Evolutionary conservation across 768 basidiomycete species (phyloP).

Genomic region (Lentinula sp.): DNA sequence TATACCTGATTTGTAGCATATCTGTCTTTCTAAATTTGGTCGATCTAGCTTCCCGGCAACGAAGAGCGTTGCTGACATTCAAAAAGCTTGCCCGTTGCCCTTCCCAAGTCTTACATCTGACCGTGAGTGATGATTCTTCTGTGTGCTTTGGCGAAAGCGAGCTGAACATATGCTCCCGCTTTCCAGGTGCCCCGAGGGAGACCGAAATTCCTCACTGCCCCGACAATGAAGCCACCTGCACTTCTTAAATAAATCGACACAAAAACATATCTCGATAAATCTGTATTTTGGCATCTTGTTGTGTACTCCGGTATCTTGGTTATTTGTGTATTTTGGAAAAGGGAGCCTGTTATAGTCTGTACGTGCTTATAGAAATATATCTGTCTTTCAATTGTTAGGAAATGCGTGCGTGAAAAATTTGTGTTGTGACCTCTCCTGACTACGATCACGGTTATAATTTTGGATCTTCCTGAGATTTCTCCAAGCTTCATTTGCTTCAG

Average conservation of each 20-base stretch:
- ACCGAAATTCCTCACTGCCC: slow-evolving; percentile 2
- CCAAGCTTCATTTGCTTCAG: no score
- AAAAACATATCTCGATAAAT: no score
- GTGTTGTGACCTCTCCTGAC: no score
- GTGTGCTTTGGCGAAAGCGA: not conserved
- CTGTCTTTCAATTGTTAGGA: not conserved
- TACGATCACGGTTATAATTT: no score
- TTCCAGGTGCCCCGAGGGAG: not conserved
- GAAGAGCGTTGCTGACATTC: slow-evolving; percentile 19
- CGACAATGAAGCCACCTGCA: not conserved
- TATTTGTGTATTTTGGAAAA: not conserved
- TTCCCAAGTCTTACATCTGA: slow-evolving; percentile 19
- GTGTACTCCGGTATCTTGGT: not conserved
- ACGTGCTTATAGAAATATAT: not conserved
- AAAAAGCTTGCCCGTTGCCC: slow-evolving; percentile 19
- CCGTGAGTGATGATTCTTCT: not conserved
- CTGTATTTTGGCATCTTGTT: no score
- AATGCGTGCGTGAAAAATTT: no score
- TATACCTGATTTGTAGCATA: not conserved
- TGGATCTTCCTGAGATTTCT: no score
- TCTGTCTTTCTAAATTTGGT: not conserved
- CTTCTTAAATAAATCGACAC: not conserved
- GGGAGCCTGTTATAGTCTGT: not conserved
- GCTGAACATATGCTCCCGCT: no score
- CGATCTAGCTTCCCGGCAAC: slow-evolving; percentile 22